Evolutionary conservation across 805 yeast genomes (phyloP).

Genomic region (Wickerhamomyces pijperi): DNA sequence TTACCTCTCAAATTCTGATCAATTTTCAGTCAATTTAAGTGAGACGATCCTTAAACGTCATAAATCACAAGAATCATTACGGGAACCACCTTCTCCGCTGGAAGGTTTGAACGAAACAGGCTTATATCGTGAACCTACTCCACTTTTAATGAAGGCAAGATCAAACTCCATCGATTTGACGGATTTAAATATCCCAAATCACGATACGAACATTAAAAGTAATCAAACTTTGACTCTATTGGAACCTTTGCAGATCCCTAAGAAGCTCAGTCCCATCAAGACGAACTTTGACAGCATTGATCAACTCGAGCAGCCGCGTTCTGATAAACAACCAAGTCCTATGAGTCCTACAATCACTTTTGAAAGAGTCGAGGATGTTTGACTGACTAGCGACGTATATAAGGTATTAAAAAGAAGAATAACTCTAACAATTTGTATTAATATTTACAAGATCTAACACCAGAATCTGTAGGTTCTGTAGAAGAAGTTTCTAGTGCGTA

Average conservation of each 20-base stretch:
- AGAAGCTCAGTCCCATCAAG: background rate
- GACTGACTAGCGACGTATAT: too few species aligned
- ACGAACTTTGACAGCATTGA: background rate
- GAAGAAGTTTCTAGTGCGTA: slow-evolving; percentile 34
- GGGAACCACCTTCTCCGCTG: slow-evolving; percentile 13
- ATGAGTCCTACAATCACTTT: slow-evolving; percentile 13
- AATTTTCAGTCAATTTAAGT: slow-evolving; percentile 20
- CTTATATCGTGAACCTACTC: slow-evolving; percentile 15
- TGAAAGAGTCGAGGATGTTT: slow-evolving; percentile 8
- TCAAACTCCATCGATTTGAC: background rate
- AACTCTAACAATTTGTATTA: too few species aligned
- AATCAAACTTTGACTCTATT: background rate
- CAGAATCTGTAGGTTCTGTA: slow-evolving; percentile 43
- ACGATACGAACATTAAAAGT: background rate
- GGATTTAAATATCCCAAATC: background rate
- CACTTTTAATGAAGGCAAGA: slow-evolving; percentile 3
- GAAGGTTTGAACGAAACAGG: slow-evolving; percentile 1
- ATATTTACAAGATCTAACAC: too few species aligned
- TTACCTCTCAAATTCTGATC: slow-evolving; percentile 6
- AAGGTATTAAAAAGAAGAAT: too few species aligned
- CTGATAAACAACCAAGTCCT: slow-evolving; percentile 6
- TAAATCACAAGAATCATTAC: slow-evolving; percentile 14
- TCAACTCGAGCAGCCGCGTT: too few species aligned
- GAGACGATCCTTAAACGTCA: slow-evolving; percentile 23
- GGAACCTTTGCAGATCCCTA: background rate